These are phyloP conservation scores for Chlamydomonas sp. DNA, from an alignment of 139 green algal species.

Conservation along the genomic window DNA sequence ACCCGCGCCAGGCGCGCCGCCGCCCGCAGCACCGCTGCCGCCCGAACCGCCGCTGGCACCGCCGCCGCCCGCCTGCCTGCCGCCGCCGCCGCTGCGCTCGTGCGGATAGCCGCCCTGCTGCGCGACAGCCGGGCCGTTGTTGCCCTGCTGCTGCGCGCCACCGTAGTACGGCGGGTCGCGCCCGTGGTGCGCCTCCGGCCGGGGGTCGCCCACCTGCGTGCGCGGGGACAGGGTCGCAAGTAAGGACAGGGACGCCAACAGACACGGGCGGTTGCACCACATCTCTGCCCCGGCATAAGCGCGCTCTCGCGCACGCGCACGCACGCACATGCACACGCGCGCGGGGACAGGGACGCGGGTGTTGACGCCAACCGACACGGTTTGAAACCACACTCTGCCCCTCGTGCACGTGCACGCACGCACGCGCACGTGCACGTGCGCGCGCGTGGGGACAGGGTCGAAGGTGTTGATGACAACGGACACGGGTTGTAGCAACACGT, in stretches of 20 bases:
- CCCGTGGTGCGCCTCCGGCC: neutral
- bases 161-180: neutral
- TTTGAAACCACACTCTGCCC: too few species aligned
- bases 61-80: neutral
- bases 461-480: too few species aligned
- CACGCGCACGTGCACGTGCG: slow-evolving; percentile 1
- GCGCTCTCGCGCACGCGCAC: too few species aligned
- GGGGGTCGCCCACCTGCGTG: neutral
- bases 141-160: too few species aligned
- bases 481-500: too few species aligned
- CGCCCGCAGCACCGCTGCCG: neutral
- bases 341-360: slow-evolving; percentile 30
- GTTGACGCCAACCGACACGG: too few species aligned
- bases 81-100: neutral
- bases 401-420: too few species aligned
- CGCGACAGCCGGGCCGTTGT: too few species aligned
- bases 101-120: too few species aligned
- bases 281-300: too few species aligned
- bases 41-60: neutral
- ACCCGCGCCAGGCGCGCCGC: neutral
- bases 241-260: too few species aligned
- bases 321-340: neutral
- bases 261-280: too few species aligned
- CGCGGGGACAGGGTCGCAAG: slow-evolving; percentile 32
- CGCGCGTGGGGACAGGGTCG: slow-evolving; percentile 27